Conservation (phyloP, 257 asterid species). For the Lithospermum erythrorhizon region DNA sequence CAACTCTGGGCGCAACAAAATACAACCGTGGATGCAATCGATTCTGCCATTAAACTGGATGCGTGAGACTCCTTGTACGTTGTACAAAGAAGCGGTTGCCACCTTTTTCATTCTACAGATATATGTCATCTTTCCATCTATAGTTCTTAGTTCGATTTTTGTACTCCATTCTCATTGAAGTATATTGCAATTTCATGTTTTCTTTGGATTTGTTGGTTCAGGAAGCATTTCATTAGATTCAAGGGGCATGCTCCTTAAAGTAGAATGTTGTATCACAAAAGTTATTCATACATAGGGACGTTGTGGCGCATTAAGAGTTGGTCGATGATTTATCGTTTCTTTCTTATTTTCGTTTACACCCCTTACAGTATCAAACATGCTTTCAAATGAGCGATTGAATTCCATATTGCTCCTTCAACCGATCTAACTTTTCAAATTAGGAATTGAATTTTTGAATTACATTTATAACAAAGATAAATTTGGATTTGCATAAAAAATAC, state of each 20-base stretch:
- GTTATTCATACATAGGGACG: too few species aligned
- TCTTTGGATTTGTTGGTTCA: neutral
- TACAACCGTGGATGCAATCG: conserved; percentile 63
- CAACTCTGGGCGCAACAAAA: conserved; percentile 96
- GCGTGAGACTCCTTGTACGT: conserved; percentile 20
- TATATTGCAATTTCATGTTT: too few species aligned
- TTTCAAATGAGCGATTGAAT: too few species aligned
- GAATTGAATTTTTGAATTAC: too few species aligned
- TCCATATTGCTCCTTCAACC: too few species aligned
- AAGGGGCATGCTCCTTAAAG: neutral
- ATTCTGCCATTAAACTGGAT: conserved; percentile 52
- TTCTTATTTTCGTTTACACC: too few species aligned
- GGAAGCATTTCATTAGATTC: neutral
- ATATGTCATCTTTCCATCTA: neutral
- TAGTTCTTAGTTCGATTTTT: neutral
- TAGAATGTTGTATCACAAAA: neutral
- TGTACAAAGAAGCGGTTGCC: neutral
- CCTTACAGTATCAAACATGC: too few species aligned
- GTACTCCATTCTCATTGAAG: neutral
- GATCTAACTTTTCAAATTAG: too few species aligned
- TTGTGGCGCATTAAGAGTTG: too few species aligned
- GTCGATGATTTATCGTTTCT: too few species aligned
- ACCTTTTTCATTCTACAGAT: neutral
- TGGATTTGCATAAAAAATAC: too few species aligned
- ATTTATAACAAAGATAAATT: too few species aligned